Conservation (phyloP, 2,329 filamentous ascomycete genomes). For the Thelonectria rubi region DNA sequence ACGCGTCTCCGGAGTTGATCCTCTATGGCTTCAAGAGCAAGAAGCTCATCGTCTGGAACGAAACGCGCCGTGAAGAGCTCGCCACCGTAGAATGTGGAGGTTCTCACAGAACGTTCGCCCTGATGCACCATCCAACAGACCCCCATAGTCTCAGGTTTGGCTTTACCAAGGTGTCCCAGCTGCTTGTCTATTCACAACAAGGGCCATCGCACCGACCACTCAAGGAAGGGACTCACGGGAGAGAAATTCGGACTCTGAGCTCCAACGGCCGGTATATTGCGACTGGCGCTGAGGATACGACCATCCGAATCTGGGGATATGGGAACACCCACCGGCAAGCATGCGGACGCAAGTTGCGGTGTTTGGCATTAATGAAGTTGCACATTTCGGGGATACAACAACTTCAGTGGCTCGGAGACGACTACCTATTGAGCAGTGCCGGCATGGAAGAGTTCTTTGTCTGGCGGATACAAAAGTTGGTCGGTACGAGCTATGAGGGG, state of each 20-base stretch:
- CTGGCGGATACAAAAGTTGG: constrained; percentile 73
- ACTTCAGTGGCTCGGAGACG: constrained; percentile 76
- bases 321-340: constrained; percentile 28
- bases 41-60: constrained; percentile 84
- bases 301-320: constrained; percentile 76
- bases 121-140: constrained; percentile 45
- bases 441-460: constrained; percentile 90
- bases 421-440: constrained; percentile 83
- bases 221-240: constrained; percentile 79
- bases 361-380: constrained; percentile 72
- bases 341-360: constrained; percentile 48
- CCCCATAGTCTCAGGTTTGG: constrained; percentile 62
- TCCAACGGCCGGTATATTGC: constrained; percentile 56
- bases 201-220: constrained; percentile 57
- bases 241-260: constrained; percentile 75
- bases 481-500: constrained; percentile 55
- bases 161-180: constrained; percentile 75
- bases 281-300: constrained; percentile 78
- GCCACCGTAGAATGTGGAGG: constrained; percentile 84
- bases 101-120: constrained; percentile 79
- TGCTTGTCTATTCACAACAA: constrained; percentile 58
- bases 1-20: constrained; percentile 63
- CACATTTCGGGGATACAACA: constrained; percentile 88
- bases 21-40: constrained; percentile 85
- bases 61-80: constrained; percentile 73